Conservation (phyloP, 2,329 filamentous ascomycete species). For the Alternaria sp. region DNA sequence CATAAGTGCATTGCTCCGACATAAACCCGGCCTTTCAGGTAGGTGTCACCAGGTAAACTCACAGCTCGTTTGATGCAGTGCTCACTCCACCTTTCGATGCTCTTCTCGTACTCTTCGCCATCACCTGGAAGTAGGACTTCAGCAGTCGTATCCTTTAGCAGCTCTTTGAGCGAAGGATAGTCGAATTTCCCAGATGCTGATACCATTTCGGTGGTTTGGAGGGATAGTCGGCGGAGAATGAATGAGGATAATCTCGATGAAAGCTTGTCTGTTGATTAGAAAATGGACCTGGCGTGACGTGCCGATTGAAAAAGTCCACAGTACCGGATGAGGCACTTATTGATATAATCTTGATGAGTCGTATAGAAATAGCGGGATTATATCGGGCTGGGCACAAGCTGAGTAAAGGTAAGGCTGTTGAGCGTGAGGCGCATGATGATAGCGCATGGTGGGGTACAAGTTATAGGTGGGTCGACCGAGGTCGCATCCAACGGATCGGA, state of each 20-base stretch:
- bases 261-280: background rate
- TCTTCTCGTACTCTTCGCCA: slow-evolving; percentile 33
- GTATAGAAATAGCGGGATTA: background rate
- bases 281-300: background rate
- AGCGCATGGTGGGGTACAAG: background rate
- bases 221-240: background rate
- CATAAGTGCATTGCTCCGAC: background rate
- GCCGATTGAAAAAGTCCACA: background rate
- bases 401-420: slow-evolving; percentile 6
- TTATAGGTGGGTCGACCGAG: background rate
- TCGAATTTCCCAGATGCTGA: slow-evolving; percentile 19
- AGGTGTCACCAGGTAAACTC: slow-evolving; percentile 1
- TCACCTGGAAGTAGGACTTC: slow-evolving; percentile 34
- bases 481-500: background rate
- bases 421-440: background rate
- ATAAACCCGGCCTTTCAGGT: background rate
- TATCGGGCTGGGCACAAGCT: background rate
- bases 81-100: slow-evolving; percentile 40
- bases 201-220: slow-evolving; percentile 16
- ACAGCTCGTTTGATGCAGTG: slow-evolving; percentile 41
- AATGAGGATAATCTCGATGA: background rate
- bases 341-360: no score
- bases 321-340: background rate
- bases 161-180: slow-evolving; percentile 29
- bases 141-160: slow-evolving; percentile 28